Conservation (phyloP, 2,329 filamentous ascomycete species). For the Akanthomyces muscarius region DNA sequence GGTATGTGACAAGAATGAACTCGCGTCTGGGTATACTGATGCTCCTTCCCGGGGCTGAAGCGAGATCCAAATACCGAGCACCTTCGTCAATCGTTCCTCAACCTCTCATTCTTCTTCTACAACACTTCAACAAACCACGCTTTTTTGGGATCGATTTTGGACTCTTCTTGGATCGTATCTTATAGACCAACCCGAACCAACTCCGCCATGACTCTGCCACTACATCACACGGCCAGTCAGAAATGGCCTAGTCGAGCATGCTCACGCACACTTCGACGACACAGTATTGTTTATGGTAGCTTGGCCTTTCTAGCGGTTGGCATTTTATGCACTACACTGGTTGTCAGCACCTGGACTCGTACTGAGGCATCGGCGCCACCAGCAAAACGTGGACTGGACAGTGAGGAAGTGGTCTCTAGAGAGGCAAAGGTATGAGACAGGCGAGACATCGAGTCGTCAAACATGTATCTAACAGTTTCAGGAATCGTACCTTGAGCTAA, state of each 20-base stretch:
- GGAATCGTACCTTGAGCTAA: neutral
- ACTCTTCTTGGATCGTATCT: slow-evolving; percentile 26
- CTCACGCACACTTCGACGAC: slow-evolving; percentile 13
- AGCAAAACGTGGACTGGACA: neutral
- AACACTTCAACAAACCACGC: neutral
- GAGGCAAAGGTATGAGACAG: neutral
- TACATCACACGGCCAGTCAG: neutral
- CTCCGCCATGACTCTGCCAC: slow-evolving; percentile 5
- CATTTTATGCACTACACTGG: neutral
- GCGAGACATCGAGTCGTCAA: neutral
- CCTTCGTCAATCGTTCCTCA: neutral
- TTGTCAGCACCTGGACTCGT: neutral
- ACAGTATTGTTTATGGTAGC: slow-evolving; percentile 13
- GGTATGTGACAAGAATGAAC: neutral
- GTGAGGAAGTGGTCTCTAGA: neutral
- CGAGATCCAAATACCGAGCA: neutral
- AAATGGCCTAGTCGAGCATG: slow-evolving; percentile 2
- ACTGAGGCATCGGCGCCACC: too few species aligned
- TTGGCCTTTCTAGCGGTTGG: neutral
- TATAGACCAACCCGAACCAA: slow-evolving; percentile 9
- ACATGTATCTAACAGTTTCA: neutral
- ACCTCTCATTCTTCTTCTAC: neutral
- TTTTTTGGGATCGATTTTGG: slow-evolving; percentile 25
- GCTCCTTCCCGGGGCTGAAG: neutral
- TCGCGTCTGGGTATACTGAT: neutral